A percentile compares a stretch with the other conserved stretches of the same genome.
These are phyloP conservation scores for Colletotrichum incanum DNA, from an alignment of 2,329 filamentous ascomycete genomes.

Conservation along the genomic window DNA sequence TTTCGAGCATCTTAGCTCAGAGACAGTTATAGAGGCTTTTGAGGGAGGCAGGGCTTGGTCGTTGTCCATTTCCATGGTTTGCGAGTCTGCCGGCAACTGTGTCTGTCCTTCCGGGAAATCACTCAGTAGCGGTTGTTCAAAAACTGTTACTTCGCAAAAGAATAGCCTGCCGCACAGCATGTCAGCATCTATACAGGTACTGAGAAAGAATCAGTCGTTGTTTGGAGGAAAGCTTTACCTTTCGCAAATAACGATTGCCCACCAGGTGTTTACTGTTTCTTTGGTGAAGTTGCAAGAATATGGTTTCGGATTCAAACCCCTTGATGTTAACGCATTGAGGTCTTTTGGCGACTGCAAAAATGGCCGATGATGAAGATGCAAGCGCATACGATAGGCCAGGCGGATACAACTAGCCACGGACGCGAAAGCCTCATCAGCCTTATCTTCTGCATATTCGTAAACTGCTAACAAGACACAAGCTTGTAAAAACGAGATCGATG, in stretches of 20 bases:
- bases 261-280: conserved; percentile 7
- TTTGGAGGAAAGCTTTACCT: background rate
- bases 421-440: conserved; percentile 45
- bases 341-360: background rate
- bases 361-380: conserved; percentile 36
- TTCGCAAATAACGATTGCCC: background rate
- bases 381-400: conserved; percentile 47
- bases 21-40: background rate
- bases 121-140: background rate
- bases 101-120: background rate
- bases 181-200: background rate
- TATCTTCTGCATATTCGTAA: conserved; percentile 49
- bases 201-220: background rate
- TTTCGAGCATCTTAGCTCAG: background rate
- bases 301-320: background rate
- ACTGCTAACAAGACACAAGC: conserved; percentile 47
- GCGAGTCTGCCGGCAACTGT: background rate
- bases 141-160: background rate
- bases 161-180: background rate
- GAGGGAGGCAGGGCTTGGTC: background rate
- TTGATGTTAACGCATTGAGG: background rate
- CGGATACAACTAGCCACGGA: conserved; percentile 48
- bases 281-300: background rate
- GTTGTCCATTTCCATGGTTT: background rate
- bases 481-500: conserved; percentile 45